A percentile compares a stretch with the other conserved stretches of the same genome.
phyloP scores from a whole-genome alignment of 768 basidiomycete species.

The Tremella yokohamensis region DNA sequence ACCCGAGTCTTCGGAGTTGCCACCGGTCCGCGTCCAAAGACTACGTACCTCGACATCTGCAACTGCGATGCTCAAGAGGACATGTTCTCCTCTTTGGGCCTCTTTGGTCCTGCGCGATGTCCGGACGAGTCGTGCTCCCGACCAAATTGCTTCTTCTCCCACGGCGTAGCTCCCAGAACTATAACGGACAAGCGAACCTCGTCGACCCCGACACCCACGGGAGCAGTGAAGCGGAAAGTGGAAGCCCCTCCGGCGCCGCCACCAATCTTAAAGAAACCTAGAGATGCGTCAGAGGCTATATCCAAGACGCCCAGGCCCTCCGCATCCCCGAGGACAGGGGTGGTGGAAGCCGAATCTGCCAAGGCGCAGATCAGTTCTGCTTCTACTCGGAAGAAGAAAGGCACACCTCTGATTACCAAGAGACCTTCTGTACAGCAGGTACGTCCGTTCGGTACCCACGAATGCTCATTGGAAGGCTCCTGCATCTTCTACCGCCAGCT shows the following conservation, averaged over 20 bases:
- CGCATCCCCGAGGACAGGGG: too few relatives aligned
- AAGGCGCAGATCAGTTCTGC: neutral
- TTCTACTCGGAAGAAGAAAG: neutral
- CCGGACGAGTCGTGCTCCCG: conserved; percentile 33
- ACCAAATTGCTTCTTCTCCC: conserved; percentile 36
- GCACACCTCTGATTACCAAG: neutral
- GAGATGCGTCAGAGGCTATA: neutral
- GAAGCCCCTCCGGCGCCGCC: neutral
- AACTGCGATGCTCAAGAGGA: too few relatives aligned
- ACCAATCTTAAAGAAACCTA: neutral
- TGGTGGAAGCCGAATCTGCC: too few relatives aligned
- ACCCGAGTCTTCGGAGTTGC: too few relatives aligned
- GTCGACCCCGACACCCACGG: neutral
- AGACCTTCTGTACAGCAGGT: neutral
- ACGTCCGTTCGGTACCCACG: neutral
- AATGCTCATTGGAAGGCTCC: neutral
- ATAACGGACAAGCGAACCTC: conserved; percentile 5
- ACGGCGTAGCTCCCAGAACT: conserved; percentile 20
- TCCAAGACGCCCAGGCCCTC: too few relatives aligned
- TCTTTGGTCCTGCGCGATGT: conserved; percentile 26
- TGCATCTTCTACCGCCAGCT: neutral
- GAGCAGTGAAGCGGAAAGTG: conserved; percentile 5
- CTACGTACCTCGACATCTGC: too few relatives aligned
- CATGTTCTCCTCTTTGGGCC: conserved; percentile 41
- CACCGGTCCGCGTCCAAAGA: too few relatives aligned